Conservation (phyloP, 2,329 filamentous ascomycete species). For the Celoporthe dispersa region DNA sequence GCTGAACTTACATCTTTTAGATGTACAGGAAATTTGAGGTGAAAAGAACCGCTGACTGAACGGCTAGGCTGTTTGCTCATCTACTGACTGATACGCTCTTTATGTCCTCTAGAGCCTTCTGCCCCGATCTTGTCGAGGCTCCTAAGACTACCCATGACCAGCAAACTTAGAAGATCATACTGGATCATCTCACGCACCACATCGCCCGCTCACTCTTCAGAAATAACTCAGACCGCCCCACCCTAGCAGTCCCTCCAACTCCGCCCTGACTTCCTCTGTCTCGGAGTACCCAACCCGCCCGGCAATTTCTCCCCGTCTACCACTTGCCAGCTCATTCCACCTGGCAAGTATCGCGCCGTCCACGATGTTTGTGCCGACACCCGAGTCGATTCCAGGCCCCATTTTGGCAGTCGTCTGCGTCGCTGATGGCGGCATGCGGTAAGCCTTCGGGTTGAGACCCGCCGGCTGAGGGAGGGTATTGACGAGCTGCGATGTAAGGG, state of each 20-base stretch:
- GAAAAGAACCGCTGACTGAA: neutral
- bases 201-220: slow-evolving; percentile 31
- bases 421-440: slow-evolving; percentile 61
- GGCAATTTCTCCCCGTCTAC: slow-evolving; percentile 73
- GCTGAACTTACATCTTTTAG: neutral
- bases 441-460: slow-evolving; percentile 82
- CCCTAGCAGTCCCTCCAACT: slow-evolving; percentile 66
- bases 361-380: slow-evolving; percentile 68
- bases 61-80: neutral
- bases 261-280: slow-evolving; percentile 69
- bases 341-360: slow-evolving; percentile 77
- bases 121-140: neutral
- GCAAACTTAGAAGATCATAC: neutral
- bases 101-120: neutral
- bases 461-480: slow-evolving; percentile 76
- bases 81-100: neutral
- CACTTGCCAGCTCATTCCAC: slow-evolving; percentile 76
- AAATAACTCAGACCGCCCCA: slow-evolving; percentile 68
- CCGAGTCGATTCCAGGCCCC: slow-evolving; percentile 59
- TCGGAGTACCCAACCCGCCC: slow-evolving; percentile 71
- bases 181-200: neutral
- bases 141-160: neutral
- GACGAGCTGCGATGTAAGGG: slow-evolving; percentile 78
- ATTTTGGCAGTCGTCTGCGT: slow-evolving; percentile 47
- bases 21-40: neutral